Evolutionary conservation across 78 protist species (phyloP).

Genomic region (Speleostelium caveatum): DNA sequence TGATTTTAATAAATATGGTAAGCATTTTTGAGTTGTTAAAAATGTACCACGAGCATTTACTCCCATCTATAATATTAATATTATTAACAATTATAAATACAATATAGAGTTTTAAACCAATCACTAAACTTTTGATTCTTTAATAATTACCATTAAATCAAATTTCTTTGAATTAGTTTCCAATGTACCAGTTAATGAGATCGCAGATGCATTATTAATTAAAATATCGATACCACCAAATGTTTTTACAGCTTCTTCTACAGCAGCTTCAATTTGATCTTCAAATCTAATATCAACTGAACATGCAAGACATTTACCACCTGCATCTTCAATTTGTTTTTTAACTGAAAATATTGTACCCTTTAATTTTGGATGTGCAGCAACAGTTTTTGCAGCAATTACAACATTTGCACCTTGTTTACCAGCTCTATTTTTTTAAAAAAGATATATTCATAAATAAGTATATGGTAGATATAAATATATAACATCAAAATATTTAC

Average conservation of each 20-base stretch:
- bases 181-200: constrained; percentile 84
- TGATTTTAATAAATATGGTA: constrained; percentile 81
- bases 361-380: constrained; percentile 89
- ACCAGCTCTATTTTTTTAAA: constrained; percentile 34
- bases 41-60: constrained; percentile 92
- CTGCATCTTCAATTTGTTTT: constrained; percentile 82
- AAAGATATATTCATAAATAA: background rate
- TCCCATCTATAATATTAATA: constrained; percentile 29
- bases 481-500: background rate
- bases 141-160: constrained; percentile 81
- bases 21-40: constrained; percentile 81
- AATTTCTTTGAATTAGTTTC: constrained; percentile 84
- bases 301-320: constrained; percentile 76
- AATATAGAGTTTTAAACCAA: background rate
- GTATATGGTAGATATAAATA: background rate
- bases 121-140: background rate
- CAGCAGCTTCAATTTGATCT: constrained; percentile 84
- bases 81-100: background rate
- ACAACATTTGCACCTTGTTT: constrained; percentile 68
- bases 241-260: constrained; percentile 74
- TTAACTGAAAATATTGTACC: constrained; percentile 91
- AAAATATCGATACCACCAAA: constrained; percentile 93
- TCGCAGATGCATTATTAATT: constrained; percentile 93
- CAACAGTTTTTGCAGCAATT: constrained; percentile 88
- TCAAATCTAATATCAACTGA: constrained; percentile 84